These are phyloP conservation scores for Scheffersomyces spartinae DNA, from an alignment of 805 yeast genomes.

Conservation along the genomic window DNA sequence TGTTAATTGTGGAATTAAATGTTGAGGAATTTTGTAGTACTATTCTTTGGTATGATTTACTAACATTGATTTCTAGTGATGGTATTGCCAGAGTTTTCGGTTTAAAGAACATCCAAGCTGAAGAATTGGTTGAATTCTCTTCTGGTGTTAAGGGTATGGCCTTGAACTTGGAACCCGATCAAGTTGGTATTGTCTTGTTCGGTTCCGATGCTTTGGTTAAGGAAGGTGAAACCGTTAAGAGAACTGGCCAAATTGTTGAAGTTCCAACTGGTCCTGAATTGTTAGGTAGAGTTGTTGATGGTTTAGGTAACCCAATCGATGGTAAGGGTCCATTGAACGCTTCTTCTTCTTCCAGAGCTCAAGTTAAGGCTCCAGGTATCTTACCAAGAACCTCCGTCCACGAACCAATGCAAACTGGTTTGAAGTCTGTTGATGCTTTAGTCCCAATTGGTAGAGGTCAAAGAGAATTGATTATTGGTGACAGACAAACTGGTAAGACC, in stretches of 20 bases:
- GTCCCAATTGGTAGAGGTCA: conserved; percentile 99
- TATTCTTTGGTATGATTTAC: too few relatives aligned
- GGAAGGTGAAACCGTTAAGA: conserved; percentile 99
- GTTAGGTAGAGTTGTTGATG: conserved; percentile 99
- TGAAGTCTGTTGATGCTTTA: conserved; percentile 96
- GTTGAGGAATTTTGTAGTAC: too few relatives aligned
- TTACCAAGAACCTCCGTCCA: conserved; percentile 96
- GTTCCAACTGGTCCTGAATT: conserved; percentile 98
- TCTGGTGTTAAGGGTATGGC: conserved; percentile 99
- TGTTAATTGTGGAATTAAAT: too few relatives aligned
- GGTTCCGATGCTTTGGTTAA: conserved; percentile 98
- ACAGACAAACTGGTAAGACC: conserved; percentile 99
- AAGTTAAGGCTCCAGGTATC: conserved; percentile 99
- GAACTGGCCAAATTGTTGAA: conserved; percentile 99
- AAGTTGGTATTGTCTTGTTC: conserved; percentile 99
- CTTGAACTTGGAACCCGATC: conserved; percentile 98
- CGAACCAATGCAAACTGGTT: conserved; percentile 99
- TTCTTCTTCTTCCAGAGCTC: conserved; percentile 82
- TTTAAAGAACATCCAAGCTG: conserved; percentile 98
- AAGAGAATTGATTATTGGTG: conserved; percentile 99
- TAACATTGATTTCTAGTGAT: conserved; percentile 58
- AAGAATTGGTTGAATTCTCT: conserved; percentile 97
- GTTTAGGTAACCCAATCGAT: conserved; percentile 98
- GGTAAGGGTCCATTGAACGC: conserved; percentile 98
- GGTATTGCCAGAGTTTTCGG: conserved; percentile 99